Percentiles rank a stretch among this genome's conserved stretches.
Conservation (phyloP, 2,329 filamentous ascomycete genomes). For the Orbilia blumenaviensis region DNA sequence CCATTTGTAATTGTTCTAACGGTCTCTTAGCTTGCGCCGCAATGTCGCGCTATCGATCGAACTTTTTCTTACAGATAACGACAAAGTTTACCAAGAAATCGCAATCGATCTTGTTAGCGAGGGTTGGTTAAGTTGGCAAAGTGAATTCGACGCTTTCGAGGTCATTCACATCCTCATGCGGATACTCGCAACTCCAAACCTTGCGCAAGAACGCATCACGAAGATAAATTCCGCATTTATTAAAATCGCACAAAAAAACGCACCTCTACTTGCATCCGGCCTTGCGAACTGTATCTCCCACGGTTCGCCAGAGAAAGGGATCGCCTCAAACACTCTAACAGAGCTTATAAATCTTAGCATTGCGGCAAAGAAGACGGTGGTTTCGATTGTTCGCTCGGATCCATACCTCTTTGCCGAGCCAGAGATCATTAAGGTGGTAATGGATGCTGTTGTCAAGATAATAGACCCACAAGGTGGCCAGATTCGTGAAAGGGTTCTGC, state of each 20-base stretch:
- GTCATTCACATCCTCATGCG: slow-evolving; percentile 57
- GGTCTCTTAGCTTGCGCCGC: slow-evolving; percentile 51
- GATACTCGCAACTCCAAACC: slow-evolving; percentile 53
- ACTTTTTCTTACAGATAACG: slow-evolving; percentile 55
- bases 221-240: slow-evolving; percentile 53
- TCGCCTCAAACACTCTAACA: slow-evolving; percentile 47
- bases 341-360: slow-evolving; percentile 54
- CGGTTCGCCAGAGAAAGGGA: slow-evolving; percentile 40
- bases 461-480: slow-evolving; percentile 55
- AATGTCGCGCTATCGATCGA: slow-evolving; percentile 56
- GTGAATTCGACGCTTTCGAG: slow-evolving; percentile 56
- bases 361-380: slow-evolving; percentile 55
- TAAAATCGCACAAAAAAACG: slow-evolving; percentile 56
- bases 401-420: slow-evolving; percentile 54
- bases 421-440: slow-evolving; percentile 54
- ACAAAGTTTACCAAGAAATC: slow-evolving; percentile 56
- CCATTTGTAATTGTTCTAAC: neutral
- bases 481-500: slow-evolving; percentile 56
- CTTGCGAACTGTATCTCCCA: slow-evolving; percentile 56
- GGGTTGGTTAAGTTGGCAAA: slow-evolving; percentile 56
- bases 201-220: slow-evolving; percentile 36
- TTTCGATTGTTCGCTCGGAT: slow-evolving; percentile 53
- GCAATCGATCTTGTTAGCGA: slow-evolving; percentile 57
- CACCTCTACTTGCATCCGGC: slow-evolving; percentile 55
- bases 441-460: slow-evolving; percentile 56